A percentile compares a stretch with the other conserved stretches of the same genome.
These are phyloP conservation scores for Phytopythium mirpurense DNA, from an alignment of 352 stramenopile species.

Conservation along the genomic window DNA sequence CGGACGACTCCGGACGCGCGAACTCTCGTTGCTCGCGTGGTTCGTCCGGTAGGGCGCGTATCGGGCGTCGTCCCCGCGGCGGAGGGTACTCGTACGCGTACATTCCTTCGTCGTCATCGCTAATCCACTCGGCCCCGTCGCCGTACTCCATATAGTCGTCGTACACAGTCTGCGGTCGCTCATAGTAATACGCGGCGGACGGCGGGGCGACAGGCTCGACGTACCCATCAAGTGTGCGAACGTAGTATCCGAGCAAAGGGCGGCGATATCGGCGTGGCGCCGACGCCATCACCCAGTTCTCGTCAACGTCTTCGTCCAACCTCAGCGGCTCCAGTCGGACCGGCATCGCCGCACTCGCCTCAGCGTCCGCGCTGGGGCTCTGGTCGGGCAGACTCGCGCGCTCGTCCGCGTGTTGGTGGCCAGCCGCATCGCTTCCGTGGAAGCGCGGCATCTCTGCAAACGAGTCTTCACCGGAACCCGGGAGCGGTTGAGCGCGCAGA, in stretches of 20 bases:
- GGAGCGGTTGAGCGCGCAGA: background rate
- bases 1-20: background rate
- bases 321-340: background rate
- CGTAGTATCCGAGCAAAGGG: background rate
- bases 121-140: slow-evolving; percentile 27
- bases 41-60: background rate
- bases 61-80: background rate
- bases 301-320: background rate
- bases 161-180: background rate
- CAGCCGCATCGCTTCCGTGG: background rate
- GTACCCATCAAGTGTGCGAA: slow-evolving; percentile 1
- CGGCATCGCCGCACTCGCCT: background rate
- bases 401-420: background rate
- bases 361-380: background rate
- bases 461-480: background rate
- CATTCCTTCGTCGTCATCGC: slow-evolving; percentile 22
- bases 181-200: slow-evolving; percentile 1
- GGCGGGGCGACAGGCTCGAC: slow-evolving; percentile 1
- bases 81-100: slow-evolving; percentile 16
- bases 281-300: background rate
- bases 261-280: slow-evolving; percentile 1
- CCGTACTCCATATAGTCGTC: slow-evolving; percentile 27
- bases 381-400: background rate
- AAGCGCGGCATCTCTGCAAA: background rate
- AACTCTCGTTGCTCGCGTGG: background rate